Evolutionary conservation across 345 rosid genomes (phyloP).

Genomic region (Firmiana major): DNA sequence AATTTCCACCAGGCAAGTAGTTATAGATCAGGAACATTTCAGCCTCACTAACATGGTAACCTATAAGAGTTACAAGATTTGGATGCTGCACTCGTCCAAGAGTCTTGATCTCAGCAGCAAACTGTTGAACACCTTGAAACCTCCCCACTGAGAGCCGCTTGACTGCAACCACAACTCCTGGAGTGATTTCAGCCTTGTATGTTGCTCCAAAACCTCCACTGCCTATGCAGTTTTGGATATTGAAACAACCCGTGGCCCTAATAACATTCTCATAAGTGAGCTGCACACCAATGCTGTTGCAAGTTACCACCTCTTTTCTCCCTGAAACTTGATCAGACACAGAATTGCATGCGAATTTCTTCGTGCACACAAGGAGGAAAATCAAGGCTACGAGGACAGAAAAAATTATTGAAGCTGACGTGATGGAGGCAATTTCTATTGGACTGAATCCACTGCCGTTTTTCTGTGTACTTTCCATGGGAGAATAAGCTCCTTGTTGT

Average conservation of each 20-base stretch:
- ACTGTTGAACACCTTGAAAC: conserved; percentile 59
- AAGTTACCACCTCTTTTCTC: conserved; percentile 5
- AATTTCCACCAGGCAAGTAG: conserved; percentile 56
- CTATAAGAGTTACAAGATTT: conserved; percentile 48
- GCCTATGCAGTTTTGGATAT: conserved; percentile 47
- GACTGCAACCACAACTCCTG: conserved; percentile 37
- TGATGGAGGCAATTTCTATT: conserved; percentile 5
- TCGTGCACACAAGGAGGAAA: not conserved
- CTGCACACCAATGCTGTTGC: conserved; percentile 21
- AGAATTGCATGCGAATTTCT: conserved; percentile 27
- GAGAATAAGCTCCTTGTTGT: not conserved
- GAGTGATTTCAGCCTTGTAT: conserved; percentile 44
- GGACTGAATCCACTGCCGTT: conserved; percentile 16
- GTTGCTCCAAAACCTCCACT: conserved; percentile 65
- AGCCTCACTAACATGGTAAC: conserved; percentile 53
- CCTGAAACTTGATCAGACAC: conserved; percentile 28
- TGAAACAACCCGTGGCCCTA: conserved; percentile 49
- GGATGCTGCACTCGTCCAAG: conserved; percentile 52
- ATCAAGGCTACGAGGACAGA: not conserved
- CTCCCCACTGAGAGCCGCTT: conserved; percentile 60
- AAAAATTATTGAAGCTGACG: not conserved
- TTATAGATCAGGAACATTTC: conserved; percentile 64
- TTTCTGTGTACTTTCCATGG: conserved; percentile 13
- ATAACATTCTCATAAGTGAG: conserved; percentile 52
- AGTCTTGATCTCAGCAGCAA: conserved; percentile 51